A percentile compares a stretch with the other conserved stretches of the same genome.
phyloP scores from a whole-genome alignment of 345 rosid genomes.

The Trapa incisa region DNA sequence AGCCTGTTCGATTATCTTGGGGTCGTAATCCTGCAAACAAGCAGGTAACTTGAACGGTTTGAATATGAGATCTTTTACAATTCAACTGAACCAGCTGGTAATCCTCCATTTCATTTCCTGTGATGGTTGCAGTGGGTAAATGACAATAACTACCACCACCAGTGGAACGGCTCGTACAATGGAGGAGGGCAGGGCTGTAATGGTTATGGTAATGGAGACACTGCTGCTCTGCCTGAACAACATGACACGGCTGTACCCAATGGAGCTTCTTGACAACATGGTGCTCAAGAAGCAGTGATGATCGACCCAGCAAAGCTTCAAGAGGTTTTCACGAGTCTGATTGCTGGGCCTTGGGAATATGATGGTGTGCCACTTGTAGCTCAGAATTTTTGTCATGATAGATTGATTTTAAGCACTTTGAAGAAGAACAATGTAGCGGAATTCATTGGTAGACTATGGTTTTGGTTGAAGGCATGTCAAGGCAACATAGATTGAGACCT shows the following conservation, averaged over 20 bases:
- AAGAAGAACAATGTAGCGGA: constrained; percentile 1
- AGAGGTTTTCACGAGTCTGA: too few species aligned
- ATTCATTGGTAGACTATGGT: constrained; percentile 2
- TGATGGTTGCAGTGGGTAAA: constrained; percentile 60
- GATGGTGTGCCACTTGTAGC: not conserved
- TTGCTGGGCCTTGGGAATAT: not conserved
- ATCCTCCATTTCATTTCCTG: not conserved
- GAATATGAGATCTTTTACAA: constrained; percentile 1
- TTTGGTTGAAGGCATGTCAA: not conserved
- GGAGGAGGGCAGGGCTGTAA: constrained; percentile 21
- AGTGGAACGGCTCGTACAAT: constrained; percentile 63
- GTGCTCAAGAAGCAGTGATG: not conserved
- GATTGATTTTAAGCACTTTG: not conserved
- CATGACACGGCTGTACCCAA: constrained; percentile 53
- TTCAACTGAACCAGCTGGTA: not conserved
- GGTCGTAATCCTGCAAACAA: constrained; percentile 75
- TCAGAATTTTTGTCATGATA: constrained; percentile 3
- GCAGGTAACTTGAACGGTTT: constrained; percentile 35
- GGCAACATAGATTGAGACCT: not conserved
- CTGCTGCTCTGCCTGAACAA: constrained; percentile 31
- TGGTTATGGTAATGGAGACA: constrained; percentile 46
- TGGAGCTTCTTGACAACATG: constrained; percentile 38
- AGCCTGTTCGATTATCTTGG: constrained; percentile 94
- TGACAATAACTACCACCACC: constrained; percentile 20
- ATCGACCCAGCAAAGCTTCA: not conserved